Conservation (phyloP, 2,329 filamentous ascomycete species). For the Fusarium praegraminearum region DNA sequence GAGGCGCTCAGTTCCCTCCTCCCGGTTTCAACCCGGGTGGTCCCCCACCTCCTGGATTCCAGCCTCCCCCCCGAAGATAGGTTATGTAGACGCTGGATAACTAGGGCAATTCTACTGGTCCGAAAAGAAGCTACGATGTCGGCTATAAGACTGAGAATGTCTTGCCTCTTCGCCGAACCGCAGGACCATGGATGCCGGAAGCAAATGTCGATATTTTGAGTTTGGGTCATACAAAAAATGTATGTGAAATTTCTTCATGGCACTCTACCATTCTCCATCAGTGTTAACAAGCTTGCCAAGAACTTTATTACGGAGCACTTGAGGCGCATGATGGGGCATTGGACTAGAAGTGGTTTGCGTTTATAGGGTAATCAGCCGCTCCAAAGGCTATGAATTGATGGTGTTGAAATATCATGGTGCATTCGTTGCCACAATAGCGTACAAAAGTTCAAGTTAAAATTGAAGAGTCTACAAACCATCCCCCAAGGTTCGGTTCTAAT, state of each 20-base stretch:
- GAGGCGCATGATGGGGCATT: constrained; percentile 35
- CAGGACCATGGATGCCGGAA: constrained; percentile 28
- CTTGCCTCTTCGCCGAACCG: constrained; percentile 39
- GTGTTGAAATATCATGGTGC: constrained; percentile 10
- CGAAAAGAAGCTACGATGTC: constrained; percentile 44
- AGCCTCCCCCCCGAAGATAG: constrained; percentile 75
- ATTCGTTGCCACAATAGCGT: not conserved
- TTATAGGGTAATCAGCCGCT: constrained; percentile 22
- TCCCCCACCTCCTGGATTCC: constrained; percentile 77
- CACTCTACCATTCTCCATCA: constrained; percentile 40
- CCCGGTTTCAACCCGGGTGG: constrained; percentile 64
- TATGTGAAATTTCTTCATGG: constrained; percentile 48
- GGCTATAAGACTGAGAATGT: constrained; percentile 40
- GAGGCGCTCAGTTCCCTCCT: constrained; percentile 59
- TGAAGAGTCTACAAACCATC: not conserved
- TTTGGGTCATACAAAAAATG: constrained; percentile 49
- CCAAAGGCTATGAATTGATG: constrained; percentile 30
- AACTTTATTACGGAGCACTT: constrained; percentile 34
- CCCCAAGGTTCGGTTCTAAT: not conserved
- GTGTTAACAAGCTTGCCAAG: constrained; percentile 46
- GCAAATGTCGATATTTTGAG: constrained; percentile 40
- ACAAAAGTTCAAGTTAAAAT: not conserved
- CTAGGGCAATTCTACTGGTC: constrained; percentile 42
- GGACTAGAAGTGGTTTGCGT: constrained; percentile 27
- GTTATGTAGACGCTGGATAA: constrained; percentile 46